A percentile compares a stretch with the other conserved stretches of the same genome.
Evolutionary conservation across 495 filamentous ascomycete genomes (phyloP).

Genomic region (Mytilinidion resinicola): DNA sequence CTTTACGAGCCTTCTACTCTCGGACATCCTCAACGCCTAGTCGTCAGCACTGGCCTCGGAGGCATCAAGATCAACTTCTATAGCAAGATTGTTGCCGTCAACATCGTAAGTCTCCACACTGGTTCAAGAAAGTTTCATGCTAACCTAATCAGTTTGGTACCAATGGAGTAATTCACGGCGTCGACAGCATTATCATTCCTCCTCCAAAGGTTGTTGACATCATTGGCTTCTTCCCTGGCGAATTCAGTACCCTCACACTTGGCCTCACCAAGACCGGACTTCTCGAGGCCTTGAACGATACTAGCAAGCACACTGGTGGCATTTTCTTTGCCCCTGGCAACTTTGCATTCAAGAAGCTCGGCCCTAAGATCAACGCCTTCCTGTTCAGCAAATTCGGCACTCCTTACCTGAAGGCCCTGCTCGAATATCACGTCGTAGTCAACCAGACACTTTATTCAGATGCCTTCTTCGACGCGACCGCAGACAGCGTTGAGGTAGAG

Average conservation of each 20-base stretch:
- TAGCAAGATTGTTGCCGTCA: constrained; percentile 53
- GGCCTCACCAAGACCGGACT: constrained; percentile 67
- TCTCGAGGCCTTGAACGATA: constrained; percentile 40
- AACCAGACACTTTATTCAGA: constrained; percentile 78
- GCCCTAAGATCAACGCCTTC: constrained; percentile 64
- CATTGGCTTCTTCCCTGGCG: constrained; percentile 59
- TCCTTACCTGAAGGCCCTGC: constrained; percentile 63
- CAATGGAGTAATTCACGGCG: constrained; percentile 76
- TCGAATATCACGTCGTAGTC: constrained; percentile 71
- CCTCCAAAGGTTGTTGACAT: constrained; percentile 56
- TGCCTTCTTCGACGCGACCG: constrained; percentile 54
- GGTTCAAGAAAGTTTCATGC: too few species aligned
- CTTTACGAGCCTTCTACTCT: constrained; percentile 49
- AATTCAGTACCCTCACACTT: constrained; percentile 71
- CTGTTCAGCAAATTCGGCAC: constrained; percentile 64
- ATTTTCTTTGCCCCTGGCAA: constrained; percentile 76
- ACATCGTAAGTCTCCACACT: constrained; percentile 51
- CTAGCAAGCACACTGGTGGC: constrained; percentile 43
- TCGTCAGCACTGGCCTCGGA: constrained; percentile 49
- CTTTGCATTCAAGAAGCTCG: constrained; percentile 64
- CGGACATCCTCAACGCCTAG: constrained; percentile 61
- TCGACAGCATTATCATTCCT: constrained; percentile 66
- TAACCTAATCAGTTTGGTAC: constrained; percentile 41
- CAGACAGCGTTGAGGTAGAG: constrained; percentile 26
- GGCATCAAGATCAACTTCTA: constrained; percentile 69